Percentiles rank a stretch among this genome's conserved stretches.
These are phyloP conservation scores for Paecilomyces variotii DNA, from an alignment of 2,329 filamentous ascomycete genomes.

Conservation along the genomic window DNA sequence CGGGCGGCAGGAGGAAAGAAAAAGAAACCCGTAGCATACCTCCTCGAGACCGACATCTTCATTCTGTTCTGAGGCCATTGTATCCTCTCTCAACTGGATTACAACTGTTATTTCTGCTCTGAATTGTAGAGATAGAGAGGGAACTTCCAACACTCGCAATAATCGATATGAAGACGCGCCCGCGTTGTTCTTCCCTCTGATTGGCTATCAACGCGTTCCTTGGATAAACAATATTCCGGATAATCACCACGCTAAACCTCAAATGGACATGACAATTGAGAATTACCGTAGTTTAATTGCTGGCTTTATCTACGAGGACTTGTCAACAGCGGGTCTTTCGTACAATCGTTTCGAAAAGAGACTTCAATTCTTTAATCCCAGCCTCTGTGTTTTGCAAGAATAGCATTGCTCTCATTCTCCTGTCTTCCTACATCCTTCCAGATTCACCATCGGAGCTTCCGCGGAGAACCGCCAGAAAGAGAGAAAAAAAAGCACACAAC, in stretches of 20 bases:
- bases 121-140: slow-evolving; percentile 2
- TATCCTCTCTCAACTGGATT: neutral
- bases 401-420: neutral
- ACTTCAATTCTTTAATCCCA: neutral
- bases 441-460: neutral
- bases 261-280: neutral
- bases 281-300: neutral
- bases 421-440: neutral
- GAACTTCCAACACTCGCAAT: slow-evolving; percentile 7
- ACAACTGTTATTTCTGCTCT: neutral
- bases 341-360: neutral
- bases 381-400: neutral
- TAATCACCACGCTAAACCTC: neutral
- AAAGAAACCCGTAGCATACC: slow-evolving; percentile 13
- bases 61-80: slow-evolving; percentile 16
- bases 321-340: neutral
- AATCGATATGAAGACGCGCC: neutral
- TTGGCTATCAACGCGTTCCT: slow-evolving; percentile 15
- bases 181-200: slow-evolving; percentile 3
- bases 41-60: slow-evolving; percentile 27
- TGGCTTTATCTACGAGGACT: neutral
- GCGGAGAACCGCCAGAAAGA: neutral
- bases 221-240: neutral
- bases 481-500: neutral
- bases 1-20: neutral